Evolutionary conservation across 345 rosid genomes (phyloP).

Genomic region (Eucalyptus marginata): DNA sequence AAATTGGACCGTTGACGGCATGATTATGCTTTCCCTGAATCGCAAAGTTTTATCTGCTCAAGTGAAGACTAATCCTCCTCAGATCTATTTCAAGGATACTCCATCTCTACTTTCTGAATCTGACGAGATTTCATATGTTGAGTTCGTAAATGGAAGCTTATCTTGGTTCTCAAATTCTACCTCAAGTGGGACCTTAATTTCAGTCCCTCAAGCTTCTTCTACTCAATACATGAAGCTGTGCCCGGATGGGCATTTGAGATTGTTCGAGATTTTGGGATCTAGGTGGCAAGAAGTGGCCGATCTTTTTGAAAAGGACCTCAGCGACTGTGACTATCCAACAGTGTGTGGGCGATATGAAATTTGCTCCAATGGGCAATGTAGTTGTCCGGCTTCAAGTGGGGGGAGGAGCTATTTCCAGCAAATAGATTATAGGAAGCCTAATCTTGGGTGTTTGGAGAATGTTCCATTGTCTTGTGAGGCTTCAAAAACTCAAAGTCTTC

Average conservation of each 20-base stretch:
- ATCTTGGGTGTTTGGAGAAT: background rate
- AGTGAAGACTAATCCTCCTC: background rate
- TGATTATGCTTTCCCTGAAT: background rate
- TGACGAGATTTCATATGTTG: background rate
- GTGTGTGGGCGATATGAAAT: background rate
- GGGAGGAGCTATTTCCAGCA: background rate
- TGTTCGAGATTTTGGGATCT: too few species aligned
- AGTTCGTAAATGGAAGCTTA: background rate
- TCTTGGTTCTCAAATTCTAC: background rate
- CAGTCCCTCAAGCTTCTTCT: background rate
- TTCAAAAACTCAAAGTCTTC: background rate
- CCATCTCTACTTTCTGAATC: too few species aligned
- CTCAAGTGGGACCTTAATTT: background rate
- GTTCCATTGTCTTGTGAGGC: background rate
- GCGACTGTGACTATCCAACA: background rate
- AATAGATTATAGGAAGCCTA: background rate
- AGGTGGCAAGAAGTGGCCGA: background rate
- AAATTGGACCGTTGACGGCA: background rate
- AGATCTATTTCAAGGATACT: background rate
- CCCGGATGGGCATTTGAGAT: slow-evolving; percentile 13
- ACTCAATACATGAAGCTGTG: background rate
- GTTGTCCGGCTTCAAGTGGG: background rate
- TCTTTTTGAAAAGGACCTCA: background rate
- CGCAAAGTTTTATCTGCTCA: background rate
- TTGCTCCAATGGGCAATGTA: background rate